Evolutionary conservation across 2,329 filamentous ascomycete species (phyloP).

Genomic region (Apiospora malaysiana): DNA sequence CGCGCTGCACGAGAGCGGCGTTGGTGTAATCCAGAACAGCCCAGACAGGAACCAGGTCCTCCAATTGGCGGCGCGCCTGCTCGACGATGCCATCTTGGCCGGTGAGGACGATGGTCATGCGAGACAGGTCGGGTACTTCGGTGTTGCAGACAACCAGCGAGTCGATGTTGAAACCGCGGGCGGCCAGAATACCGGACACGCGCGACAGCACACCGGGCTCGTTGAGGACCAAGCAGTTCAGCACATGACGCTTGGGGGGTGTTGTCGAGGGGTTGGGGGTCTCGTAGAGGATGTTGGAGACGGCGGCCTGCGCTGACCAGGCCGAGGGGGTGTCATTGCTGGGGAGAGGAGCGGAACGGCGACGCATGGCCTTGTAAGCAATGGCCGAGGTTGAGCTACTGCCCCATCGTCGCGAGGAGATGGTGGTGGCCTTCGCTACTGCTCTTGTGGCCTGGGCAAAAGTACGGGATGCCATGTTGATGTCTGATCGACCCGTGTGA

Average conservation of each 20-base stretch:
- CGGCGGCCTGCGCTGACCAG: slow-evolving; percentile 91
- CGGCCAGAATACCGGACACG: slow-evolving; percentile 93
- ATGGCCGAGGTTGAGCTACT: slow-evolving; percentile 88
- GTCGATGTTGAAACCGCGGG: slow-evolving; percentile 98
- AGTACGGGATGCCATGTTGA: slow-evolving; percentile 39
- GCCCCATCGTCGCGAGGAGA: slow-evolving; percentile 44
- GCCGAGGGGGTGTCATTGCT: slow-evolving; percentile 76
- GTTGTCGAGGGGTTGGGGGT: slow-evolving; percentile 83
- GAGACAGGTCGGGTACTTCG: slow-evolving; percentile 93
- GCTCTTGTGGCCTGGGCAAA: slow-evolving; percentile 35
- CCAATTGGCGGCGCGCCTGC: slow-evolving; percentile 92
- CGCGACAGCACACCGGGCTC: slow-evolving; percentile 97
- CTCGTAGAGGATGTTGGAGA: slow-evolving; percentile 99
- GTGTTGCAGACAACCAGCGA: slow-evolving; percentile 97
- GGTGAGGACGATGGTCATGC: slow-evolving; percentile 98
- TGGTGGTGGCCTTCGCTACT: slow-evolving; percentile 28
- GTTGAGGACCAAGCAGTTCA: slow-evolving; percentile 99
- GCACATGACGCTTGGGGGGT: slow-evolving; percentile 90
- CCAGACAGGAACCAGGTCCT: slow-evolving; percentile 98
- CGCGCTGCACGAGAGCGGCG: slow-evolving; percentile 91
- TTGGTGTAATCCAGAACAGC: slow-evolving; percentile 96
- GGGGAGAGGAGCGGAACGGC: slow-evolving; percentile 84
- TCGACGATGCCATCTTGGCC: slow-evolving; percentile 97
- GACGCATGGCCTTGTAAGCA: slow-evolving; percentile 95
- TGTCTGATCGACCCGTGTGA: slow-evolving; percentile 29